Conservation (phyloP, 1,139 yeast species). For the Taphrina communis region DNA sequence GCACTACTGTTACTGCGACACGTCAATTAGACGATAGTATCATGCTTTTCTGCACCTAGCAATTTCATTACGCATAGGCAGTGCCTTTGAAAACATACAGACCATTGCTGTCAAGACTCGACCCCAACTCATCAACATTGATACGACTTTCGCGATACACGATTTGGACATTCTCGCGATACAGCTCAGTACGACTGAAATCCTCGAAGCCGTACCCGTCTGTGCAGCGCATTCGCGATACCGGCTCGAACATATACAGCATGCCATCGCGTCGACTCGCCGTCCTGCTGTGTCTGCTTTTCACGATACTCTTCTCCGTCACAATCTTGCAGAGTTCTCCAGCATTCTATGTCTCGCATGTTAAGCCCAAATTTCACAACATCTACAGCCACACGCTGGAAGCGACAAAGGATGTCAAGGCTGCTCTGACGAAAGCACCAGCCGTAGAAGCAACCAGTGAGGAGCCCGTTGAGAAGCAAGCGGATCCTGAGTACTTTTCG, state of each 20-base stretch:
- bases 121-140: too few species aligned
- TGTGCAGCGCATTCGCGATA: too few species aligned
- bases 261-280: not conserved
- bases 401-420: conserved; percentile 8
- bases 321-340: conserved; percentile 7
- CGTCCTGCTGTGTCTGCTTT: not conserved
- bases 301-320: not conserved
- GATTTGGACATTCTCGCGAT: too few species aligned
- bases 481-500: not conserved
- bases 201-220: too few species aligned
- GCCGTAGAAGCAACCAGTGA: not conserved
- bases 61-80: too few species aligned
- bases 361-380: conserved; percentile 9
- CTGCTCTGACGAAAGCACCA: not conserved
- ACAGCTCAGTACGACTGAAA: too few species aligned
- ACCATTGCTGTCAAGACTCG: too few species aligned
- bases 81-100: too few species aligned
- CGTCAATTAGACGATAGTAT: too few species aligned
- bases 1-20: too few species aligned
- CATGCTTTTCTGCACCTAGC: too few species aligned
- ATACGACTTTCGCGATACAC: too few species aligned
- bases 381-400: conserved; percentile 2
- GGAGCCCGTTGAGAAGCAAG: not conserved
- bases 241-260: not conserved
- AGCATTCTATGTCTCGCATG: conserved; percentile 11